Percentiles rank a stretch among this genome's conserved stretches.
Conservation (phyloP, 306 rosid species). For the Pyrus bretschneideri region DNA sequence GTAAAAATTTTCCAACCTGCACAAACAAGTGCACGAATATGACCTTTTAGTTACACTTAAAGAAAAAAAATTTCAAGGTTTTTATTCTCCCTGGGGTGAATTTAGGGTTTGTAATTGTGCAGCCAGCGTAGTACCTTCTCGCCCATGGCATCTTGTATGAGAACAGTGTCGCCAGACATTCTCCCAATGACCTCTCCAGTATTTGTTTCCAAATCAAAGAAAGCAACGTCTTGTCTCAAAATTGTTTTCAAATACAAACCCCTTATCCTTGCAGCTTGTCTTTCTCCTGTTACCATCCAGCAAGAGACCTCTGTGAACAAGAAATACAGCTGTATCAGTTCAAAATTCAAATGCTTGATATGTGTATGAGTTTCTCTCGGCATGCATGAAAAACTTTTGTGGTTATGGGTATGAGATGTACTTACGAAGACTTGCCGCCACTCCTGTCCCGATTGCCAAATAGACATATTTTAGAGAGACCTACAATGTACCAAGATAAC, state of each 20-base stretch:
- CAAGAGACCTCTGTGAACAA: constrained; percentile 66
- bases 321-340: constrained; percentile 3
- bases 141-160: constrained; percentile 95
- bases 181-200: constrained; percentile 85
- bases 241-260: constrained; percentile 80
- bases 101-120: neutral
- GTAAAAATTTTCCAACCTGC: constrained; percentile 81
- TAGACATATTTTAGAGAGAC: constrained; percentile 63
- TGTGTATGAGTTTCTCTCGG: neutral
- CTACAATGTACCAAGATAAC: constrained; percentile 26
- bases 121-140: constrained; percentile 55
- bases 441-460: constrained; percentile 50
- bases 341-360: neutral
- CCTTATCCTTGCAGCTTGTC: constrained; percentile 84
- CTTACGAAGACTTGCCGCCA: constrained; percentile 77
- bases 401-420: neutral
- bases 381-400: neutral
- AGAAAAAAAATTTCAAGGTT: neutral
- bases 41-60: neutral
- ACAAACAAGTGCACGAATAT: too few species aligned
- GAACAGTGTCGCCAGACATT: constrained; percentile 95
- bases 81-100: neutral
- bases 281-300: constrained; percentile 95
- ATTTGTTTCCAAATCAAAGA: constrained; percentile 82
- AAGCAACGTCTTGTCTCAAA: constrained; percentile 73